Evolutionary conservation across 2,329 filamentous ascomycete species (phyloP).

Genomic region (Claviceps arundinis): DNA sequence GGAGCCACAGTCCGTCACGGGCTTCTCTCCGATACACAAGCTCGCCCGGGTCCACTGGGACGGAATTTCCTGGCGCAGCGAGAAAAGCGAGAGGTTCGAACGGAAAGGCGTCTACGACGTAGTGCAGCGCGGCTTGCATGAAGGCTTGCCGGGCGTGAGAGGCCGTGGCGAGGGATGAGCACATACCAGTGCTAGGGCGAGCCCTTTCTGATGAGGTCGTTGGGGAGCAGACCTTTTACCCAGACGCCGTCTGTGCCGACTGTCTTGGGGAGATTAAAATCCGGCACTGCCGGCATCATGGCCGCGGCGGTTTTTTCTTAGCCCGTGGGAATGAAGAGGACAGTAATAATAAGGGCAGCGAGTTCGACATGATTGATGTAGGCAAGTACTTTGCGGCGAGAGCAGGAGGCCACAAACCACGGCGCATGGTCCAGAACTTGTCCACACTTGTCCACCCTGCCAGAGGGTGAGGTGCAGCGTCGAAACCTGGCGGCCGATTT

Average conservation of each 20-base stretch:
- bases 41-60: neutral
- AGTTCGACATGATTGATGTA: slow-evolving; percentile 20
- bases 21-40: neutral
- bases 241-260: slow-evolving; percentile 9
- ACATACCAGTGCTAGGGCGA: slow-evolving; percentile 3
- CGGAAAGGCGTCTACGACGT: slow-evolving; percentile 50
- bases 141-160: slow-evolving; percentile 29
- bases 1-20: slow-evolving; percentile 54
- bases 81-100: slow-evolving; percentile 2
- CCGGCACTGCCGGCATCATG: slow-evolving; percentile 7
- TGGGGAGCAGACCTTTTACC: slow-evolving; percentile 5
- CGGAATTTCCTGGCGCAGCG: neutral
- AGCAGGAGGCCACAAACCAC: slow-evolving; percentile 15
- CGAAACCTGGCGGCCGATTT: slow-evolving; percentile 2
- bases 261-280: slow-evolving; percentile 8
- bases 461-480: slow-evolving; percentile 16
- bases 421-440: slow-evolving; percentile 14
- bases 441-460: slow-evolving; percentile 15
- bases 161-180: too few species aligned
- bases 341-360: slow-evolving; percentile 10
- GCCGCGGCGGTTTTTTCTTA: slow-evolving; percentile 11
- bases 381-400: slow-evolving; percentile 17
- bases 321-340: slow-evolving; percentile 16
- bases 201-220: slow-evolving; percentile 15
- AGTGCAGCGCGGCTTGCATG: slow-evolving; percentile 51